Evolutionary conservation across 768 basidiomycete genomes (phyloP).

Genomic region (Termitomyces eurrhizus): DNA sequence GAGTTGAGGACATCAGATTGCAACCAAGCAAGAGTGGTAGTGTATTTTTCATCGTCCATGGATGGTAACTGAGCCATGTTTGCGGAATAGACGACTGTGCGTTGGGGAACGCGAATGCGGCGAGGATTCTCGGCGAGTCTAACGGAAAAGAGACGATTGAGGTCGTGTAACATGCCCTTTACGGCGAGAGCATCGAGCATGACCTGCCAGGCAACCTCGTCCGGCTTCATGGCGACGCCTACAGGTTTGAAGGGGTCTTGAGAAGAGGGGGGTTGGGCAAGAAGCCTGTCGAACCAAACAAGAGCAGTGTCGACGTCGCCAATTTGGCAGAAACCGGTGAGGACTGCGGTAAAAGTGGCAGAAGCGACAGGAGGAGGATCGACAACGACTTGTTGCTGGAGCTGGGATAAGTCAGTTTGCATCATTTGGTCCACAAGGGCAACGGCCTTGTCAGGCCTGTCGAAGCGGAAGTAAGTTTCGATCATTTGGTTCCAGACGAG

Average conservation of each 20-base stretch:
- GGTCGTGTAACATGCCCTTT: conserved; percentile 44
- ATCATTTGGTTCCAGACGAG: conserved; percentile 76
- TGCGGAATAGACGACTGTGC: conserved; percentile 36
- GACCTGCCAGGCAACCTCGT: conserved; percentile 48
- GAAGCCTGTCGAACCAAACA: conserved; percentile 67
- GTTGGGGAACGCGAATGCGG: conserved; percentile 32
- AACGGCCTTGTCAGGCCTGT: conserved; percentile 59
- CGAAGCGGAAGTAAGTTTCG: conserved; percentile 62
- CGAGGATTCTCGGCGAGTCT: conserved; percentile 35
- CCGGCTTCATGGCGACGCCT: conserved; percentile 46
- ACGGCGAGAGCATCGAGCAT: conserved; percentile 56
- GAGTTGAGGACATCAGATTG: neutral
- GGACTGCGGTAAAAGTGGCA: conserved; percentile 60
- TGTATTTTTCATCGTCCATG: conserved; percentile 15
- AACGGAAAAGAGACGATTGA: conserved; percentile 51
- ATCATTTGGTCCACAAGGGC: conserved; percentile 71
- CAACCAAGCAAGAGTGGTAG: conserved; percentile 21
- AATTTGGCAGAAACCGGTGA: conserved; percentile 58
- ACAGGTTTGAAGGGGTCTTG: conserved; percentile 39
- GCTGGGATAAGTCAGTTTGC: conserved; percentile 28
- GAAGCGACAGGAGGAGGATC: conserved; percentile 56
- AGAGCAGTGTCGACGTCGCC: conserved; percentile 63
- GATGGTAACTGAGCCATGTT: conserved; percentile 26
- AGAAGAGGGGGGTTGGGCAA: conserved; percentile 32
- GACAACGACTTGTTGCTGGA: conserved; percentile 29